phyloP scores from a whole-genome alignment of 2,329 filamentous ascomycete genomes.

The Epicoccum sorghinum region DNA sequence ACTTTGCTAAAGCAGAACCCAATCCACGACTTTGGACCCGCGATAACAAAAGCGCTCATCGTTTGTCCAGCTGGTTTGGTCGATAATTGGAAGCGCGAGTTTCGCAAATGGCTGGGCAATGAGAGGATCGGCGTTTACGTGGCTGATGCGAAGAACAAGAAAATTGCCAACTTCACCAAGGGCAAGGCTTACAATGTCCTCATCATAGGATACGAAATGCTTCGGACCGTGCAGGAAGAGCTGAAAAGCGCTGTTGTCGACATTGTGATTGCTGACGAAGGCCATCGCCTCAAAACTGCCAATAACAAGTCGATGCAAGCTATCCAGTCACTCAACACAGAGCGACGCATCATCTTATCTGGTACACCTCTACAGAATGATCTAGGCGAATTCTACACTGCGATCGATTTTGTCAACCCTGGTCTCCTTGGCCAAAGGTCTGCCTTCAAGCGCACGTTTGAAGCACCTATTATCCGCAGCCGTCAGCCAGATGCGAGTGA shows the following conservation, averaged over 20 bases:
- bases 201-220: slow-evolving; percentile 76
- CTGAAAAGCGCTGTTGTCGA: slow-evolving; percentile 69
- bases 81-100: slow-evolving; percentile 75
- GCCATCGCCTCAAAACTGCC: slow-evolving; percentile 70
- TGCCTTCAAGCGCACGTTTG: slow-evolving; percentile 68
- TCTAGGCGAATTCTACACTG: slow-evolving; percentile 69
- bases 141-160: slow-evolving; percentile 62
- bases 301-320: slow-evolving; percentile 72
- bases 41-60: slow-evolving; percentile 73
- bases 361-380: slow-evolving; percentile 74
- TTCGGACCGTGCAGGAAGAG: slow-evolving; percentile 69
- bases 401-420: slow-evolving; percentile 73
- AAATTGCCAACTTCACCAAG: slow-evolving; percentile 71
- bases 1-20: slow-evolving; percentile 75
- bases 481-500: slow-evolving; percentile 67
- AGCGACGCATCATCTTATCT: slow-evolving; percentile 67
- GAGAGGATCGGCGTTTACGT: slow-evolving; percentile 73
- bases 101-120: slow-evolving; percentile 75
- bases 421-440: slow-evolving; percentile 67
- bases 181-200: slow-evolving; percentile 72
- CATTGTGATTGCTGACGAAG: slow-evolving; percentile 73
- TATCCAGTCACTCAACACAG: slow-evolving; percentile 68
- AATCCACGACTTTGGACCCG: slow-evolving; percentile 62
- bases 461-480: slow-evolving; percentile 67
- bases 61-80: slow-evolving; percentile 76